Percentiles rank a stretch among this genome's conserved stretches.
Conservation (phyloP, 164 flowering plant species). For the Stephania cephalantha region DNA sequence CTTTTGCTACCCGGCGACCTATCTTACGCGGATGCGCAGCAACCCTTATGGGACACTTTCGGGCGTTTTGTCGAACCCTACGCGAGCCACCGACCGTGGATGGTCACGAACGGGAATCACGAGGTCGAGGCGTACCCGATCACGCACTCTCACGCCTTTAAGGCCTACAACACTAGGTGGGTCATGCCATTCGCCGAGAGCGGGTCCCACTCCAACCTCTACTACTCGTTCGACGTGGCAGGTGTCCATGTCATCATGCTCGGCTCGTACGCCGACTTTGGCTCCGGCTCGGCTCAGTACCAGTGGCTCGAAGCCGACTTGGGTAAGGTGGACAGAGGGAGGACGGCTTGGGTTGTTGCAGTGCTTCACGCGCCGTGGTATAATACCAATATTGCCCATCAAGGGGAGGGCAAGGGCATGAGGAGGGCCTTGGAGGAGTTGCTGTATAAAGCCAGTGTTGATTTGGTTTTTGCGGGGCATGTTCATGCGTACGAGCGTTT, state of each 20-base stretch:
- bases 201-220: constrained; percentile 73
- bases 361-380: constrained; percentile 90
- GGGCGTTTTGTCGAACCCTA: constrained; percentile 75
- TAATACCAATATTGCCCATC: constrained; percentile 69
- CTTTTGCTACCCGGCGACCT: constrained; percentile 71
- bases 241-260: constrained; percentile 74
- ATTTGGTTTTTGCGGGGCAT: constrained; percentile 81
- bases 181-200: constrained; percentile 70
- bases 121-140: constrained; percentile 59
- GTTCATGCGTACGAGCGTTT: constrained; percentile 94
- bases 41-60: constrained; percentile 77
- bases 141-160: constrained; percentile 45
- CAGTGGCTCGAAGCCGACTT: constrained; percentile 65
- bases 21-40: constrained; percentile 67
- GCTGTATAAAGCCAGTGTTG: constrained; percentile 60
- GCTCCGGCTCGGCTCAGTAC: constrained; percentile 51
- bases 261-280: constrained; percentile 73
- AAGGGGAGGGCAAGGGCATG: constrained; percentile 86
- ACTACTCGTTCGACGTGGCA: constrained; percentile 74
- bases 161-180: constrained; percentile 75
- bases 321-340: constrained; percentile 42
- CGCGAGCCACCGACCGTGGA: constrained; percentile 80
- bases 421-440: constrained; percentile 64
- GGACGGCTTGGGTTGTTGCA: constrained; percentile 73
- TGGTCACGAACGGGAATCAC: constrained; percentile 87